Evolutionary conservation across 768 basidiomycete species (phyloP).

Genomic region (Boletus barrowsii): DNA sequence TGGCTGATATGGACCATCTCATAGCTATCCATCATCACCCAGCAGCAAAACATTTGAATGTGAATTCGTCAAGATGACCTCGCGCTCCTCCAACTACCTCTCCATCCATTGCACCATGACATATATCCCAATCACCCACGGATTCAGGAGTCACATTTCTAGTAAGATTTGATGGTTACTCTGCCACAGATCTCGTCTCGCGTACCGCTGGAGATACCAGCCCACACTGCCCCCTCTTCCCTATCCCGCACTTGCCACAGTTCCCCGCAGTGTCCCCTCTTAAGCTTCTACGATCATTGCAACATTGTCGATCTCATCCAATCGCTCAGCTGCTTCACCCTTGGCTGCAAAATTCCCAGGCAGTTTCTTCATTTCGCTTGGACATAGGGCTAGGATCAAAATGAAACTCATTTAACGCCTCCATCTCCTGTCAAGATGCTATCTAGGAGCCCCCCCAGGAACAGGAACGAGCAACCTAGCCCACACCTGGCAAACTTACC

Average conservation of each 20-base stretch:
- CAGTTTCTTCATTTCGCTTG: constrained; percentile 72
- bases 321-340: constrained; percentile 44
- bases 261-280: constrained; percentile 24
- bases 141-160: constrained; percentile 80
- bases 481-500: constrained; percentile 32
- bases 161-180: constrained; percentile 70
- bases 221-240: constrained; percentile 60
- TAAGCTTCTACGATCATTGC: constrained; percentile 33
- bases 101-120: constrained; percentile 56
- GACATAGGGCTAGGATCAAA: constrained; percentile 61
- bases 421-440: constrained; percentile 36
- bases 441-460: constrained; percentile 36
- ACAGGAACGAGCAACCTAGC: constrained; percentile 21
- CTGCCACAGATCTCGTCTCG: constrained; percentile 70
- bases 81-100: constrained; percentile 37
- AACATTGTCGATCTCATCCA: constrained; percentile 45
- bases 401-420: constrained; percentile 32
- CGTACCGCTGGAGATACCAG: constrained; percentile 44
- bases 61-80: constrained; percentile 20
- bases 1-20: constrained; percentile 3
- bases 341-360: constrained; percentile 42
- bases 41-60: constrained; percentile 26
- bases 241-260: constrained; percentile 66
- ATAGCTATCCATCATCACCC: constrained; percentile 21
- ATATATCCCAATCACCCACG: constrained; percentile 67